Conservation (phyloP, 805 yeast genomes). For the Saturnispora hagleri region DNA sequence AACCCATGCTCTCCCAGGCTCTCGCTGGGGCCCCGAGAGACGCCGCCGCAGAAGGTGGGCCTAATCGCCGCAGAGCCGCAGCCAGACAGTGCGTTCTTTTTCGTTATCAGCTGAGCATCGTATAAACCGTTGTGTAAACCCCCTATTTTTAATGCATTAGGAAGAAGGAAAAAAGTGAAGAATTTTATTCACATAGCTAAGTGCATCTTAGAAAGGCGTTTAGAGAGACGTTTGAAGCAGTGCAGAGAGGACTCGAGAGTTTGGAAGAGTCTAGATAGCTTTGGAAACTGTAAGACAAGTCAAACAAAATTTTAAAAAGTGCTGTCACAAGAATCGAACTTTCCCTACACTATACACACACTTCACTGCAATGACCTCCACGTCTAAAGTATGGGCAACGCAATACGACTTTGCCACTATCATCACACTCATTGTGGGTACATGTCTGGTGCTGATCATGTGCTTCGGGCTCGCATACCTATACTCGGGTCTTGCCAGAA, state of each 20-base stretch:
- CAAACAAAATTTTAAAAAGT: too few relatives aligned
- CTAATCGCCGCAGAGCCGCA: neutral
- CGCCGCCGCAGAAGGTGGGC: neutral
- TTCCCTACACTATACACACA: neutral
- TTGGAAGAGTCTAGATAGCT: too few relatives aligned
- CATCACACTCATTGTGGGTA: constrained; percentile 46
- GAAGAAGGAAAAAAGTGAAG: neutral
- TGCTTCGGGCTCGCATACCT: constrained; percentile 90
- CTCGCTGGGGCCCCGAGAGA: too few relatives aligned
- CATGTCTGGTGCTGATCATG: constrained; percentile 79
- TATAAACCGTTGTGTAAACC: neutral
- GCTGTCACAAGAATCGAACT: neutral
- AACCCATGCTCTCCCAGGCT: neutral
- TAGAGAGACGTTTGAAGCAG: too few relatives aligned
- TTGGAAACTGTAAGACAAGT: too few relatives aligned
- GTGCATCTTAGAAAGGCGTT: too few relatives aligned
- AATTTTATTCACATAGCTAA: too few relatives aligned
- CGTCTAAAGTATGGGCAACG: constrained; percentile 8
- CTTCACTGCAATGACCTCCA: neutral
- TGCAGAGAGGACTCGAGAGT: too few relatives aligned
- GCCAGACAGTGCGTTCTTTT: neutral
- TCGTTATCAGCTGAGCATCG: neutral
- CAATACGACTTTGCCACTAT: constrained; percentile 39
- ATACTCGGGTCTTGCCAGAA: constrained; percentile 82
- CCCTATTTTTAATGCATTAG: neutral